Evolutionary conservation across 345 rosid genomes (phyloP), one percentile per base, ranked within the genome.

Genomic region (Salix viminalis): DNA sequence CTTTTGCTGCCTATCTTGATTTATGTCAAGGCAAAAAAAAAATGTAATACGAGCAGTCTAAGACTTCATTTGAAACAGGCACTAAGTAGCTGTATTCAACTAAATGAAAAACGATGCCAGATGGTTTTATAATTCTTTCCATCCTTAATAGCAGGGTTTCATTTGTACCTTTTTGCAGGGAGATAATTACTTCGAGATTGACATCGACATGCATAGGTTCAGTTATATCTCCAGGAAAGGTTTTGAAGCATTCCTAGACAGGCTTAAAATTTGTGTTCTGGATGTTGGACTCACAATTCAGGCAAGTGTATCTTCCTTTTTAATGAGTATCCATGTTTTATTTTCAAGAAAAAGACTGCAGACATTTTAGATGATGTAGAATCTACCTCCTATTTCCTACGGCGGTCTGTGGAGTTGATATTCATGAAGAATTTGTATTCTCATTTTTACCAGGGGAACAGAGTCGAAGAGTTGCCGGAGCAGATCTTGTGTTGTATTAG

Each of bases 201-300:
- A 94, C 83, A 87, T 96, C 37, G 99, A 96, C 83, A 94, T 96
- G 96, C 99, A 96, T 80, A 91, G 98, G 83, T 96, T 96, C 82
- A 86, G 97, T 85, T 96, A 90, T 81, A 94, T 96, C 71, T 92
- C 99, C 34, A 81, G 99, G 83, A 96, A 96, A 88, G 99, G 99
- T 44, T 91, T 92, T 80, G 97, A 90, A 89, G 86, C 98, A 76
- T 93, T 96, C 85, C 84, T 92, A 56, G 94, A 93, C 82, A 87
- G 95, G 79, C 90, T 96, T 60, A 96, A 91, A 91, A 79, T 74
- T 32, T 93, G 98, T 61, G 76, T 88, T 77, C 82, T 96, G 85
- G 99, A 96, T 67, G 91, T 96, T 78, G 98, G 98, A 83, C 92
- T 96, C 81, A 96, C 98, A 48, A 92, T 93, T 83, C 99, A 96